These are phyloP conservation scores for Amylocarpus encephaloides DNA, from an alignment of 2,329 filamentous ascomycete species.

Conservation along the genomic window DNA sequence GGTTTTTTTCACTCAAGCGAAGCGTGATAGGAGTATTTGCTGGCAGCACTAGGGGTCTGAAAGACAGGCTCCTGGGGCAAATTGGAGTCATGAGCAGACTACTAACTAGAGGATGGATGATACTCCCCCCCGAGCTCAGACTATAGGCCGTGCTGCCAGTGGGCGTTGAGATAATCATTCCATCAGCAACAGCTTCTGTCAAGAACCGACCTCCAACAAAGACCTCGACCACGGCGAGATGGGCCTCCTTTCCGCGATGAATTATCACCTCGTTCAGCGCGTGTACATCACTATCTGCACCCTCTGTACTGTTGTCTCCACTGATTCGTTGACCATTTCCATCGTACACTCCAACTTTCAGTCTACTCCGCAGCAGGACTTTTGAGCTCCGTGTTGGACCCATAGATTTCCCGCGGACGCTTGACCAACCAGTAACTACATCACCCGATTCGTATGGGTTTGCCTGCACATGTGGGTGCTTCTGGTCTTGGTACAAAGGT, in stretches of 20 bases:
- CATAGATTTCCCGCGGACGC: constrained; percentile 73
- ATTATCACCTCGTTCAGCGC: constrained; percentile 96
- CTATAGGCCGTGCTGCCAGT: constrained; percentile 95
- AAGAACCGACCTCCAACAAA: constrained; percentile 83
- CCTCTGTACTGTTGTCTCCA: constrained; percentile 29
- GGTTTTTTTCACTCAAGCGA: constrained; percentile 72
- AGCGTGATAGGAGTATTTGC: constrained; percentile 79
- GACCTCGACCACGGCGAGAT: constrained; percentile 87
- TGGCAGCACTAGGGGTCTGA: constrained; percentile 84
- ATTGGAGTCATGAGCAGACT: constrained; percentile 89
- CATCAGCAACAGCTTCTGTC: constrained; percentile 90
- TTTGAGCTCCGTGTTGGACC: constrained; percentile 68
- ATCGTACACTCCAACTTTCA: constrained; percentile 81
- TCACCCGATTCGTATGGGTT: constrained; percentile 20
- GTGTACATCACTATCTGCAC: constrained; percentile 37
- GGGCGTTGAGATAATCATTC: constrained; percentile 88
- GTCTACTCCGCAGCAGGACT: constrained; percentile 76
- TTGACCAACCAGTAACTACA: constrained; percentile 57
- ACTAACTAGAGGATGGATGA: constrained; percentile 88
- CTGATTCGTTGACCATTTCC: constrained; percentile 56
- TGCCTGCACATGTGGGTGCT: constrained; percentile 27
- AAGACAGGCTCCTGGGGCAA: constrained; percentile 84
- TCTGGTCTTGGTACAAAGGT: constrained; percentile 26
- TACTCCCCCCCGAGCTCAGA: constrained; percentile 84
- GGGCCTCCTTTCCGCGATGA: constrained; percentile 82